Conservation (phyloP, 2,329 filamentous ascomycete species). For the Bipolaris zeicola region DNA sequence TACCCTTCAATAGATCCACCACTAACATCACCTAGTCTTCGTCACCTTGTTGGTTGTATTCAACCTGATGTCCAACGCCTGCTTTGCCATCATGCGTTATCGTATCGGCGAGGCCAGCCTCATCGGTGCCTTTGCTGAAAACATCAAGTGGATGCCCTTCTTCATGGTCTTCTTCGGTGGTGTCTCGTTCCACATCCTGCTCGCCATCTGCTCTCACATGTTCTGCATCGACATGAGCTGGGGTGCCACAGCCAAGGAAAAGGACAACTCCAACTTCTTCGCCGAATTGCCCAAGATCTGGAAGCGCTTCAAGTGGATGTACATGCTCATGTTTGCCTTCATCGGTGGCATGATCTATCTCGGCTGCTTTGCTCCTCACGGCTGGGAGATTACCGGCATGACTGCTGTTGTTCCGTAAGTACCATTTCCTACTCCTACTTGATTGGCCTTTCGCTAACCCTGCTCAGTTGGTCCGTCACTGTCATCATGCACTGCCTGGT, state of each 20-base stretch:
- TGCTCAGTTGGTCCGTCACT: conserved; percentile 63
- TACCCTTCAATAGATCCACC: too few relatives aligned
- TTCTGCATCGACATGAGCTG: conserved; percentile 85
- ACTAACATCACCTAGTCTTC: conserved; percentile 58
- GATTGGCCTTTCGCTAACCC: conserved; percentile 3
- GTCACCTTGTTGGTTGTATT: conserved; percentile 67
- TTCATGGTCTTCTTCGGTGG: conserved; percentile 81
- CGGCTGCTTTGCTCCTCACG: conserved; percentile 69
- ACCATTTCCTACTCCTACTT: not conserved
- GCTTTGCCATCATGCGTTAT: conserved; percentile 66
- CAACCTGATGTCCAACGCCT: conserved; percentile 63
- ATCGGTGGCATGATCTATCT: conserved; percentile 68
- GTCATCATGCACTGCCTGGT: conserved; percentile 70
- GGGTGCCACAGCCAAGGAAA: conserved; percentile 83
- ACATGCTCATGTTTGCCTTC: conserved; percentile 67
- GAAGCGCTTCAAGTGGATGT: conserved; percentile 71
- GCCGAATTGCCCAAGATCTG: conserved; percentile 80
- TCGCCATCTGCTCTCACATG: conserved; percentile 80
- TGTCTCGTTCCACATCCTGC: conserved; percentile 76
- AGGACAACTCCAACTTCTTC: conserved; percentile 82
- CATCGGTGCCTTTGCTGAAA: conserved; percentile 58
- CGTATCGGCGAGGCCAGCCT: conserved; percentile 61
- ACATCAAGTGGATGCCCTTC: conserved; percentile 67
- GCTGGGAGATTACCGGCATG: conserved; percentile 53
- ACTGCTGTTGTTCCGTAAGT: conserved; percentile 70